Percentiles rank a stretch among this genome's conserved stretches.
phyloP scores from a whole-genome alignment of 2,329 filamentous ascomycete species.

The Beauveria varroae region DNA sequence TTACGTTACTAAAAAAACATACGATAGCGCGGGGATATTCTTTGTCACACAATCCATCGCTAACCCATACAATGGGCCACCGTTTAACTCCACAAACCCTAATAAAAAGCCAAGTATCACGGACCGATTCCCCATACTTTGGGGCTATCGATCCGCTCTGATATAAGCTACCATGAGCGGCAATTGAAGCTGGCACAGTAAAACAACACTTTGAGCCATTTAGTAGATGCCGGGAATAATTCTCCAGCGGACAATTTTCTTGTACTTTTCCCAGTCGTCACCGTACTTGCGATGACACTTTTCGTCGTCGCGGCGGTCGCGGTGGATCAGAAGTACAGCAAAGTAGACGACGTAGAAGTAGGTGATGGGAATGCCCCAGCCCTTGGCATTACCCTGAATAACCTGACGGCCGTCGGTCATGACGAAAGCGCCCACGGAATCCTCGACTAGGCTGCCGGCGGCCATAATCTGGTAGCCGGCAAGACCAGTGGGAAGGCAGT shows the following conservation, averaged over 20 bases:
- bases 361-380: slow-evolving; percentile 80
- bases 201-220: neutral
- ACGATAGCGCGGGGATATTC: neutral
- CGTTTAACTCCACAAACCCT: neutral
- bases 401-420: slow-evolving; percentile 56
- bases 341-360: slow-evolving; percentile 97
- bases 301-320: slow-evolving; percentile 79
- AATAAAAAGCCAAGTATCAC: neutral
- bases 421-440: slow-evolving; percentile 46
- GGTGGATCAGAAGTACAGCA: slow-evolving; percentile 75
- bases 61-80: neutral
- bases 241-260: slow-evolving; percentile 68
- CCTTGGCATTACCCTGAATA: slow-evolving; percentile 63
- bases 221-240: slow-evolving; percentile 85
- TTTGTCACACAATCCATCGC: neutral
- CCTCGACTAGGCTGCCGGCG: slow-evolving; percentile 41
- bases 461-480: slow-evolving; percentile 71
- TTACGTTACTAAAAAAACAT: neutral
- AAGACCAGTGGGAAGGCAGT: slow-evolving; percentile 76
- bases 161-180: neutral
- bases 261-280: slow-evolving; percentile 85
- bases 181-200: neutral
- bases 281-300: slow-evolving; percentile 91
- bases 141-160: neutral
- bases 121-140: neutral